Conservation (phyloP, 805 yeast genomes). For the Suhomyces sp. region DNA sequence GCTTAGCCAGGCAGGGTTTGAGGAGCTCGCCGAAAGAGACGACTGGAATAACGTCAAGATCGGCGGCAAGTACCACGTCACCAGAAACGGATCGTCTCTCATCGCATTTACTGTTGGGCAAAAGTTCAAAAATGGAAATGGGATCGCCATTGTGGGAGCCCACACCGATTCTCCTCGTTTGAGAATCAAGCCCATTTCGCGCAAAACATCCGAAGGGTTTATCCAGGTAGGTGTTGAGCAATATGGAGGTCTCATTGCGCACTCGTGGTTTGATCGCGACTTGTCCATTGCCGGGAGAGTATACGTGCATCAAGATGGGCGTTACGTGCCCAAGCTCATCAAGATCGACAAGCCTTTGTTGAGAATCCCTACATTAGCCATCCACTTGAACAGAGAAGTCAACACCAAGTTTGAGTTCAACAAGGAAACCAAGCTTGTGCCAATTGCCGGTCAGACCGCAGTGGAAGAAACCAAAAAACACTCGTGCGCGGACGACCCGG, state of each 20-base stretch:
- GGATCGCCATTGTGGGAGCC: constrained; percentile 88
- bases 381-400: constrained; percentile 79
- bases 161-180: constrained; percentile 94
- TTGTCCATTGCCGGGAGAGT: constrained; percentile 90
- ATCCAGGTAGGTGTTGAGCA: constrained; percentile 89
- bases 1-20: constrained; percentile 62
- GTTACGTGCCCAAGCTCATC: constrained; percentile 62
- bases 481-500: constrained; percentile 53
- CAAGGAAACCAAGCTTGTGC: constrained; percentile 80
- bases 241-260: constrained; percentile 96
- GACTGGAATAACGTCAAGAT: constrained; percentile 51
- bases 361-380: constrained; percentile 92
- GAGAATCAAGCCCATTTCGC: constrained; percentile 83
- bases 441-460: constrained; percentile 67
- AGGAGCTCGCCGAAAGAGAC: constrained; percentile 67
- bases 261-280: constrained; percentile 96
- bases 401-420: constrained; percentile 82
- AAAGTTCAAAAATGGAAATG: constrained; percentile 70
- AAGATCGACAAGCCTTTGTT: constrained; percentile 80
- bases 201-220: constrained; percentile 67
- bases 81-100: constrained; percentile 85
- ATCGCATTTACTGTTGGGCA: constrained; percentile 84
- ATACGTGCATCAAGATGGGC: constrained; percentile 52
- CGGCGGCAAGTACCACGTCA: constrained; percentile 75
- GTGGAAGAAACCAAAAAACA: constrained; percentile 15